Conservation (phyloP, 495 filamentous ascomycete species). For the Penicillium subrubescens region DNA sequence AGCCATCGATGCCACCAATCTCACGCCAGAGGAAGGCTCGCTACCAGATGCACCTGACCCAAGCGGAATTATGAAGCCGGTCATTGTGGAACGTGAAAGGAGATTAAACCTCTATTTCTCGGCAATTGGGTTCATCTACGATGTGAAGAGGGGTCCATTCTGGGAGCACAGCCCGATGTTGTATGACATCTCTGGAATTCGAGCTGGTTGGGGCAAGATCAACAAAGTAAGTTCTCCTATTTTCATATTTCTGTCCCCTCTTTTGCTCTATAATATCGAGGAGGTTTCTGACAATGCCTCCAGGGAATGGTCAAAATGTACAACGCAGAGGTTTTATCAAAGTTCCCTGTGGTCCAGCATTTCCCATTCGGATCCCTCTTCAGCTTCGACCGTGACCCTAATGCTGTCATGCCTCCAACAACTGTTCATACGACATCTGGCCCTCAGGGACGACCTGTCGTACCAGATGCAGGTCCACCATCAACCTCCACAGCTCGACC, state of each 20-base stretch:
- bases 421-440: slow-evolving; percentile 63
- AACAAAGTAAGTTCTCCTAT: slow-evolving; percentile 68
- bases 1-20: slow-evolving; percentile 63
- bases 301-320: slow-evolving; percentile 78
- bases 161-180: slow-evolving; percentile 98
- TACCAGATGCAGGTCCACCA: slow-evolving; percentile 23
- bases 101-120: slow-evolving; percentile 88
- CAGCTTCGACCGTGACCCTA: slow-evolving; percentile 75
- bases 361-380: slow-evolving; percentile 80
- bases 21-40: slow-evolving; percentile 76
- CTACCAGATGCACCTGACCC: slow-evolving; percentile 70
- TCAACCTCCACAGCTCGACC: slow-evolving; percentile 21
- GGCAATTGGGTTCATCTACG: slow-evolving; percentile 98
- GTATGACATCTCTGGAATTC: slow-evolving; percentile 90
- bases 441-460: slow-evolving; percentile 40
- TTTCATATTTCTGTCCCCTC: not conserved
- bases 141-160: slow-evolving; percentile 96
- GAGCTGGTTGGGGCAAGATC: slow-evolving; percentile 94
- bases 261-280: not conserved
- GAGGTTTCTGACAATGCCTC: slow-evolving; percentile 1
- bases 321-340: slow-evolving; percentile 67
- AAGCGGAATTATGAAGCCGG: slow-evolving; percentile 63
- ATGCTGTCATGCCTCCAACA: slow-evolving; percentile 47
- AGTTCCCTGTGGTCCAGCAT: slow-evolving; percentile 72
- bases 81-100: slow-evolving; percentile 67